A percentile compares a stretch with the other conserved stretches of the same genome.
Conservation (phyloP, 1,284 basidiomycete species). For the Rhodotorula sp. region DNA sequence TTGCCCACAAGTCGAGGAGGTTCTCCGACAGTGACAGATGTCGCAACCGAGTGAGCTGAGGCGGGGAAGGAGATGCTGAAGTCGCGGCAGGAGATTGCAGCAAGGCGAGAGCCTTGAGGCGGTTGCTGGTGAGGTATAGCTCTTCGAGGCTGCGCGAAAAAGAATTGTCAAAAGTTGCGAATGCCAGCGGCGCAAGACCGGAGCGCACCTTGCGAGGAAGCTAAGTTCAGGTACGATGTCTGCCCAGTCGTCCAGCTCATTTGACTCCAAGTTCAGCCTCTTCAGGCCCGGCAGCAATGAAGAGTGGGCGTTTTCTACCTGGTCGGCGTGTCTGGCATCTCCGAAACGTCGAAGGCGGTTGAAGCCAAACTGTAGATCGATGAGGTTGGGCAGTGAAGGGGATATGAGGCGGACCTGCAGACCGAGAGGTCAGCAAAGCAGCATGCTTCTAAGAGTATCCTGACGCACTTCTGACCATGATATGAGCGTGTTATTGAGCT, state of each 20-base stretch:
- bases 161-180: not conserved
- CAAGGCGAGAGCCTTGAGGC: conserved; percentile 55
- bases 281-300: conserved; percentile 50
- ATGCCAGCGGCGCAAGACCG: no score
- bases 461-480: conserved; percentile 64
- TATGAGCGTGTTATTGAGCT: conserved; percentile 70
- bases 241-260: conserved; percentile 12
- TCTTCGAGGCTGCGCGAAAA: conserved; percentile 56
- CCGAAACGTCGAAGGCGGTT: conserved; percentile 56
- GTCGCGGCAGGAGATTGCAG: conserved; percentile 39
- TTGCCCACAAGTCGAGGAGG: conserved; percentile 59
- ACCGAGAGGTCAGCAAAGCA: not conserved
- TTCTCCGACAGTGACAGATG: conserved; percentile 68
- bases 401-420: conserved; percentile 52
- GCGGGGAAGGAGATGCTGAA: conserved; percentile 30
- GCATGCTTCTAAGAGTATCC: not conserved
- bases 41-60: conserved; percentile 51
- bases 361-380: conserved; percentile 69
- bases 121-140: conserved; percentile 62
- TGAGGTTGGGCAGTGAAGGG: conserved; percentile 61
- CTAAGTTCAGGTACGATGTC: conserved; percentile 1
- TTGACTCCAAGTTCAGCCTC: conserved; percentile 33
- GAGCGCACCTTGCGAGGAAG: conserved; percentile 7
- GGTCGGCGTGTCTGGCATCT: conserved; percentile 36
- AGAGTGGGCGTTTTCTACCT: conserved; percentile 25